A percentile compares a stretch with the other conserved stretches of the same genome.
Conservation (phyloP, 441 rosid species). For the Macaranga tanarius region DNA sequence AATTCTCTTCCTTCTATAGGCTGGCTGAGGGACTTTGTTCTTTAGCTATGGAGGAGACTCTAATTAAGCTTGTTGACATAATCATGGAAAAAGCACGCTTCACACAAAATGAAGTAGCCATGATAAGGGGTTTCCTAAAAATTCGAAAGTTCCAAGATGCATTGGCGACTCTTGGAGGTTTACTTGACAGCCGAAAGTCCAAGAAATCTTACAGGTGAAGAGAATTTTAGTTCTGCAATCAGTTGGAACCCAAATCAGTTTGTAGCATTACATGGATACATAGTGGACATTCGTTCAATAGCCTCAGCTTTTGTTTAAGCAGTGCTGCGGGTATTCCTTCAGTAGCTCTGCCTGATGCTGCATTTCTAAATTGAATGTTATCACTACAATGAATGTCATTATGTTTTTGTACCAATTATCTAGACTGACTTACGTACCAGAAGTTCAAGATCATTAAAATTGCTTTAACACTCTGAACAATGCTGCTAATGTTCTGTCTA, state of each 20-base stretch:
- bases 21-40: slow-evolving; percentile 83
- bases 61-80: slow-evolving; percentile 56
- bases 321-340: neutral
- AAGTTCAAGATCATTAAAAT: too few species aligned
- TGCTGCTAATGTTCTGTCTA: too few species aligned
- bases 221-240: slow-evolving; percentile 16
- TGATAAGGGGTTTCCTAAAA: slow-evolving; percentile 70
- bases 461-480: too few species aligned
- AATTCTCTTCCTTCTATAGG: slow-evolving; percentile 73
- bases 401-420: too few species aligned
- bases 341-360: neutral
- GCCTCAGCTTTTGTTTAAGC: neutral
- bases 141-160: slow-evolving; percentile 77
- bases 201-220: slow-evolving; percentile 43
- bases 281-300: neutral
- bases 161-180: slow-evolving; percentile 60
- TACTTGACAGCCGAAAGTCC: slow-evolving; percentile 47
- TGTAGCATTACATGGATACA: neutral
- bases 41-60: slow-evolving; percentile 68
- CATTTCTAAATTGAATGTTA: too few species aligned
- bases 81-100: slow-evolving; percentile 72
- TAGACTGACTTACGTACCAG: too few species aligned
- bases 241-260: slow-evolving; percentile 2
- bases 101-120: slow-evolving; percentile 55
- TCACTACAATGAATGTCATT: too few species aligned